phyloP scores from a whole-genome alignment of 768 basidiomycete genomes.

The Asterophora parasitica region DNA sequence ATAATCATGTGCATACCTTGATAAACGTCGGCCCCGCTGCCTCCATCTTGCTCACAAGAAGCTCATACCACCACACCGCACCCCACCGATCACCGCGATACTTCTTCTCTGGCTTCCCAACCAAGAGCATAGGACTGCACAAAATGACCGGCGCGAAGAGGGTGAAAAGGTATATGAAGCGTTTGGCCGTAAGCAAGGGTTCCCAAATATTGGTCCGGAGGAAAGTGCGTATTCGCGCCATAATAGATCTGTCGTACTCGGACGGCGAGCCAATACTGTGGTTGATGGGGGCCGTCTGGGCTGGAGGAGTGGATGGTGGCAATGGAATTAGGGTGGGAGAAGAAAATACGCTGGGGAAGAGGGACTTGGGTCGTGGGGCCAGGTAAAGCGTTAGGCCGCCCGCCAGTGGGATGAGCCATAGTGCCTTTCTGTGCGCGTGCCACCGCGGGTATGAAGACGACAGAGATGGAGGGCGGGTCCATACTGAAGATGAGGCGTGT shows the following conservation, averaged over 20 bases:
- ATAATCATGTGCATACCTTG: constrained; percentile 54
- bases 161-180: constrained; percentile 78
- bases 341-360: constrained; percentile 45
- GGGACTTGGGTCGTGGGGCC: constrained; percentile 36
- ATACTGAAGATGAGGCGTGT: constrained; percentile 14
- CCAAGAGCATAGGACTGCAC: constrained; percentile 76
- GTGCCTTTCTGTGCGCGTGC: constrained; percentile 22
- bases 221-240: constrained; percentile 38
- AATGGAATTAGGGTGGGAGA: constrained; percentile 43
- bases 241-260: constrained; percentile 50
- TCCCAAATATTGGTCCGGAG: constrained; percentile 69
- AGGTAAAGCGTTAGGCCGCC: constrained; percentile 52
- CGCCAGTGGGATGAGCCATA: constrained; percentile 56
- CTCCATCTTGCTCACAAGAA: constrained; percentile 87
- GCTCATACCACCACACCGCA: constrained; percentile 96
- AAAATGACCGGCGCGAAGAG: constrained; percentile 88
- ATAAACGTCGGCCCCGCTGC: constrained; percentile 94
- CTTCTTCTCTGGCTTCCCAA: constrained; percentile 49
- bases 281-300: constrained; percentile 11
- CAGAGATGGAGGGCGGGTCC: constrained; percentile 24
- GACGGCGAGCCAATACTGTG: constrained; percentile 61
- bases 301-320: constrained; percentile 20
- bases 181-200: constrained; percentile 73
- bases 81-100: constrained; percentile 83
- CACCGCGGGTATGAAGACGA: constrained; percentile 19